Evolutionary conservation across 1,139 yeast species (phyloP), one percentile per base, ranked within the genome.

Genomic region (Geotrichum bryndzae): DNA sequence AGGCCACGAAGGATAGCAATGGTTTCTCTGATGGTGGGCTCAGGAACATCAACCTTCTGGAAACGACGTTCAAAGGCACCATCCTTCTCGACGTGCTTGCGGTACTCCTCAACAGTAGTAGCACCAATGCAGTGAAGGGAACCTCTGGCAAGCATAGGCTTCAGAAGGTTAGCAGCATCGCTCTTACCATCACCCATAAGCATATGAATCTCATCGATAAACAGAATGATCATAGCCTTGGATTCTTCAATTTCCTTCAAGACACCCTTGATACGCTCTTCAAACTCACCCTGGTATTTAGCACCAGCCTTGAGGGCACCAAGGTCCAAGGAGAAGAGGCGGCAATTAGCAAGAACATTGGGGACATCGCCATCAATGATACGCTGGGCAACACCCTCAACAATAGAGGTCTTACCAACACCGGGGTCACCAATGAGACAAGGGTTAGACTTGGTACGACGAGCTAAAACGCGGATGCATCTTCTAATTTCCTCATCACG

Each of bases 221-320:
- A 94, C 66, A 92, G 81, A 68, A 92, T 86, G 68, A 94, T 91
- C 84, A 90, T 82, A 59, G 85, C 90, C 68, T 87, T 86, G 0
- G 97, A 85, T 68, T 90, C 89, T 73, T 90, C 97, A 70, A 94
- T 88, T 70, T 95, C 99, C 73, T 86, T 89, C 72, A 94, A 80
- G 27, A 94, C 99, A 66, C 98, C 98, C 77, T 95, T 94, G 71
- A 94, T 82, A 77, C 99, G 86, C 78, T 94, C 99, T 79, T 94
- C 99, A 72, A 94, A 94, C 73, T 94, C 99, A 77, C 99, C 99
- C 76, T 92, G 96, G 76, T 90, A 92, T 74, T 94, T 94, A 61
- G 99, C 98, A 76, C 99, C 99, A 7, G 99, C 99, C 63, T 96
- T 92, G 70, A 94, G 83, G 0, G 99, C 95, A 66, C 98, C 98